phyloP scores from a whole-genome alignment of 1,284 basidiomycete species.

The Naganishia cerealis region DNA sequence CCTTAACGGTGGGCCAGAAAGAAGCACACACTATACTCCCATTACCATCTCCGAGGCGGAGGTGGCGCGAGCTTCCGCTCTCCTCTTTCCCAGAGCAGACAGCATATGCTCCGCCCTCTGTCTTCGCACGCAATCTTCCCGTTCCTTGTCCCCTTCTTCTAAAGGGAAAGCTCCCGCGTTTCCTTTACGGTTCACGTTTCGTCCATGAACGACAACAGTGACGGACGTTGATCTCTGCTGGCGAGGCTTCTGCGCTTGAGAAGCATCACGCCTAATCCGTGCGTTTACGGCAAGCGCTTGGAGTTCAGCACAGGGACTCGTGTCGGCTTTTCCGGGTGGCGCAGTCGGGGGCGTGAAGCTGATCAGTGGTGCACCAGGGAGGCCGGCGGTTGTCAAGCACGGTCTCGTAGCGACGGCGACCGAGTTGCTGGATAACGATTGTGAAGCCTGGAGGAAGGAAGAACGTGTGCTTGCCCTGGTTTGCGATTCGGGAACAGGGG shows the following conservation, averaged over 20 bases:
- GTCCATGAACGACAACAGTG: background rate
- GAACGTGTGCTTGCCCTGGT: background rate
- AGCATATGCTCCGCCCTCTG: background rate
- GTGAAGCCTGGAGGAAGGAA: background rate
- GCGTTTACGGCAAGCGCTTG: background rate
- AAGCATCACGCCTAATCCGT: background rate
- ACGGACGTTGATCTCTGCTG: background rate
- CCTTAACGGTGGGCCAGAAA: background rate
- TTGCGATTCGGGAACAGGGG: background rate
- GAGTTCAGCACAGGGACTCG: background rate
- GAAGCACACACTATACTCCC: background rate
- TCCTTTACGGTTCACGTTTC: too few relatives aligned
- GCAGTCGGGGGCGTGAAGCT: slow-evolving; percentile 1
- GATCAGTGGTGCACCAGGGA: background rate
- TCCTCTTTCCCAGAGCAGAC: background rate
- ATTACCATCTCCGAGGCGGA: background rate
- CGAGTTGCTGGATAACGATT: background rate
- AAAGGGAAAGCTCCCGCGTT: too few relatives aligned
- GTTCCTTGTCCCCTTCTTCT: background rate
- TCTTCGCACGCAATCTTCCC: background rate
- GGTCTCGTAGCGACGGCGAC: background rate
- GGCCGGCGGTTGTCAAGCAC: background rate
- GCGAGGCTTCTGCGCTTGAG: background rate
- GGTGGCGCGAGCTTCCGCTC: background rate
- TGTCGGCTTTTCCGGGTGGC: background rate